Conservation (phyloP, 192 early-diverging fungal genomes). For the Coemansia sp. region DNA sequence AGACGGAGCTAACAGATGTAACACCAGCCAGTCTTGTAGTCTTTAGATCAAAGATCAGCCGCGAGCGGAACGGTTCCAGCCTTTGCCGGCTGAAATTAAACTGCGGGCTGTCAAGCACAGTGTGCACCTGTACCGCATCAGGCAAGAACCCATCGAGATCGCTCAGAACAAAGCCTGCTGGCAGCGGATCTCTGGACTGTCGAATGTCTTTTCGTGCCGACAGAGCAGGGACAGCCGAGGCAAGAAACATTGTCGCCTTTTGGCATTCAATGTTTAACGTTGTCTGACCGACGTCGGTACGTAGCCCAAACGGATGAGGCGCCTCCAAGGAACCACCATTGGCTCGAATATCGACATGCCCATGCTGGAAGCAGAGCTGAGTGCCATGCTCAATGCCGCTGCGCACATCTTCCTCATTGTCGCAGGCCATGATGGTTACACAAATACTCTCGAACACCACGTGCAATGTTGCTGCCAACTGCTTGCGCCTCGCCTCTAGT, state of each 20-base stretch:
- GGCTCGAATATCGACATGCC: slow-evolving; percentile 21
- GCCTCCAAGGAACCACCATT: slow-evolving; percentile 48
- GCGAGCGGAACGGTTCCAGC: slow-evolving; percentile 31
- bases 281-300: slow-evolving; percentile 19
- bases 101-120: slow-evolving; percentile 20
- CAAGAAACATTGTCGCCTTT: slow-evolving; percentile 40
- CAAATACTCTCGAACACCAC: slow-evolving; percentile 37
- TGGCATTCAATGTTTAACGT: slow-evolving; percentile 44
- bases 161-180: slow-evolving; percentile 10
- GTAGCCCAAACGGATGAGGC: slow-evolving; percentile 46
- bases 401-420: slow-evolving; percentile 50
- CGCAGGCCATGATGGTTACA: slow-evolving; percentile 35
- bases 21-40: slow-evolving; percentile 24
- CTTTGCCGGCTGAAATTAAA: slow-evolving; percentile 25
- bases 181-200: not conserved
- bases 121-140: slow-evolving; percentile 34
- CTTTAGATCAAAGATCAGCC: slow-evolving; percentile 35
- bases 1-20: slow-evolving; percentile 38
- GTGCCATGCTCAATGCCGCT: slow-evolving; percentile 49
- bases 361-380: slow-evolving; percentile 26
- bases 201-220: slow-evolving; percentile 21
- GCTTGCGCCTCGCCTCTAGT: slow-evolving; percentile 26
- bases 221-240: slow-evolving; percentile 25
- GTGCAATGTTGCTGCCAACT: slow-evolving; percentile 25
- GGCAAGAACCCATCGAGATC: slow-evolving; percentile 39